Evolutionary conservation across 2,329 filamentous ascomycete genomes (phyloP).

Genomic region (Alternaria incomplexa): DNA sequence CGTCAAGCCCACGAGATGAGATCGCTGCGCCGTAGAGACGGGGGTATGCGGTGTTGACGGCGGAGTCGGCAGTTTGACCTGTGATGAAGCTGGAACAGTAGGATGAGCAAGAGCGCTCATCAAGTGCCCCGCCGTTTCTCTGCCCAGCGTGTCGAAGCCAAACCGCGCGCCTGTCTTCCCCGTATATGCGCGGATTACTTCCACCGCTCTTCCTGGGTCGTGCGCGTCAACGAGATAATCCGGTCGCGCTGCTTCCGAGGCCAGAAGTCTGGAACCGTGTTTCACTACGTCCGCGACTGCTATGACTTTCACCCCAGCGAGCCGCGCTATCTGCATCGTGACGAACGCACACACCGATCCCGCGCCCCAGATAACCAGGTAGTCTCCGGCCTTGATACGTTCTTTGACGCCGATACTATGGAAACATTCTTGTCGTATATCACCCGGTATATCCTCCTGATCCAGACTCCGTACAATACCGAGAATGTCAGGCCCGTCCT

Average conservation of each 20-base stretch:
- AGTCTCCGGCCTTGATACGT: constrained; percentile 66
- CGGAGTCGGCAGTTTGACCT: constrained; percentile 26
- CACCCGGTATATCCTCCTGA: constrained; percentile 59
- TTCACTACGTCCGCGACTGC: constrained; percentile 70
- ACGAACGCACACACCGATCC: constrained; percentile 74
- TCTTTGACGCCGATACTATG: constrained; percentile 59
- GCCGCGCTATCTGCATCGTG: constrained; percentile 70
- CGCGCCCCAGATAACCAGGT: constrained; percentile 75
- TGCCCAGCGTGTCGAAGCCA: constrained; percentile 71
- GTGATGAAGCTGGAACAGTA: constrained; percentile 6
- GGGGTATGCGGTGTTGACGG: constrained; percentile 37
- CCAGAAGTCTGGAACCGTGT: constrained; percentile 59
- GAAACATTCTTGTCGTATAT: constrained; percentile 70
- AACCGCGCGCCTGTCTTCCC: constrained; percentile 64
- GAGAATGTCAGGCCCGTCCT: constrained; percentile 66
- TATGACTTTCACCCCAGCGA: constrained; percentile 69
- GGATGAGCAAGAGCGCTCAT: constrained; percentile 56
- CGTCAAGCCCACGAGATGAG: constrained; percentile 71
- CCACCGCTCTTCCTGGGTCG: constrained; percentile 68
- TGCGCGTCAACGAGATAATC: constrained; percentile 74
- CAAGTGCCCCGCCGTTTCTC: constrained; percentile 66
- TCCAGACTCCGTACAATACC: constrained; percentile 57
- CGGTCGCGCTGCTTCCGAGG: constrained; percentile 54
- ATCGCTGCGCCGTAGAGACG: constrained; percentile 30
- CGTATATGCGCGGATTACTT: constrained; percentile 67